Conservation (phyloP, 2,329 filamentous ascomycete genomes). For the Sordariomycetes sp. region DNA sequence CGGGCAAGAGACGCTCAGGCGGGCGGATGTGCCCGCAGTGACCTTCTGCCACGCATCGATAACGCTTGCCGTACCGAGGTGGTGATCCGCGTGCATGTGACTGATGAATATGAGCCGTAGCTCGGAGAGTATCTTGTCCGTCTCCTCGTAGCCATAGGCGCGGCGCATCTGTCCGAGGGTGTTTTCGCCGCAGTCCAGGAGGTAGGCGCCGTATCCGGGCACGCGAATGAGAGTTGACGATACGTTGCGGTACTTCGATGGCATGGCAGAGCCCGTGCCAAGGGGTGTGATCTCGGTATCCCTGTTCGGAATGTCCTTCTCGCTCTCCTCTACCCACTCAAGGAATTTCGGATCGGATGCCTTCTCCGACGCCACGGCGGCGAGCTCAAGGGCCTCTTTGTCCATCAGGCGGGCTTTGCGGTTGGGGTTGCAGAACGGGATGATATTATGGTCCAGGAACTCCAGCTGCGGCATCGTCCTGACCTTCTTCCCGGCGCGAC, state of each 20-base stretch:
- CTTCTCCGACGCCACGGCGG: conserved; percentile 31
- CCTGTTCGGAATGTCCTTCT: conserved; percentile 57
- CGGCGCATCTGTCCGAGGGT: conserved; percentile 81
- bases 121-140: conserved; percentile 63
- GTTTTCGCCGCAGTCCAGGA: conserved; percentile 88
- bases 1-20: conserved; percentile 59
- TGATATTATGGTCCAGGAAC: conserved; percentile 32
- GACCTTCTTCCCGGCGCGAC: conserved; percentile 31
- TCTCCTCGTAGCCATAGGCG: conserved; percentile 53
- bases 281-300: conserved; percentile 79
- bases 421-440: conserved; percentile 35
- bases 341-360: conserved; percentile 33
- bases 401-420: conserved; percentile 28
- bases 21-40: conserved; percentile 22
- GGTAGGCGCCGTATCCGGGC: conserved; percentile 75
- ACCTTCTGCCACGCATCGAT: conserved; percentile 69
- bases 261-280: conserved; percentile 82
- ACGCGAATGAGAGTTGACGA: conserved; percentile 78
- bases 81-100: conserved; percentile 93
- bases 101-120: conserved; percentile 84
- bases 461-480: conserved; percentile 34
- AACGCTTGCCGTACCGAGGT: conserved; percentile 74
- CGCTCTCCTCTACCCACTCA: conserved; percentile 35
- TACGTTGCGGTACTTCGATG: conserved; percentile 92
- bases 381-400: conserved; percentile 37